Conservation (phyloP, 345 rosid species). For the Kernera saxatilis region DNA sequence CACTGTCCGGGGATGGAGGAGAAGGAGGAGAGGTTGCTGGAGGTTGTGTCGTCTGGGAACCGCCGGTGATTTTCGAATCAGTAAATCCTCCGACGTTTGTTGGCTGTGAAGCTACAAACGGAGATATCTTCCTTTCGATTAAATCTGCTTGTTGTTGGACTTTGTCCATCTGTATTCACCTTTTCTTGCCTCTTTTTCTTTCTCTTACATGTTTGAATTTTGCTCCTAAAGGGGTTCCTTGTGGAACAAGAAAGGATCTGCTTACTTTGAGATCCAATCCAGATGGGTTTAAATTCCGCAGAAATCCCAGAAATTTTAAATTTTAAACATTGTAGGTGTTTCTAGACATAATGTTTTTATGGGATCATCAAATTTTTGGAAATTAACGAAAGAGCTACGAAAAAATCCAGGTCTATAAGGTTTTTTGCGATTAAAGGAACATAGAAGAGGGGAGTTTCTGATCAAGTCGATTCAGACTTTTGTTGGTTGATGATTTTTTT, state of each 20-base stretch:
- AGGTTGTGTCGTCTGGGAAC: conserved; percentile 15
- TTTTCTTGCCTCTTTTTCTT: not conserved
- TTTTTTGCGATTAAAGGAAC: conserved; percentile 8
- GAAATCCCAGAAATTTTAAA: not conserved
- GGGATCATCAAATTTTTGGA: not conserved
- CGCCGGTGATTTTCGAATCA: conserved; percentile 7
- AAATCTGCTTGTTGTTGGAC: conserved; percentile 28
- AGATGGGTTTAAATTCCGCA: not conserved
- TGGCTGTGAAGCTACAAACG: conserved; percentile 15
- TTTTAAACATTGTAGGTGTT: not conserved
- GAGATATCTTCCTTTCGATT: conserved; percentile 21
- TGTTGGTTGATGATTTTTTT: conserved; percentile 4
- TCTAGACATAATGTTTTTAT: not conserved
- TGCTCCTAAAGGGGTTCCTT: not conserved
- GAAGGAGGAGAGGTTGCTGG: conserved; percentile 31
- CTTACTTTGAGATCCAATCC: not conserved
- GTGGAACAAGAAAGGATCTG: conserved; percentile 5
- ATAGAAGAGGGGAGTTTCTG: not conserved
- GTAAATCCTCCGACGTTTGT: conserved; percentile 12
- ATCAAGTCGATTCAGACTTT: not conserved
- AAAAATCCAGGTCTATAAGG: not conserved
- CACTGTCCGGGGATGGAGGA: conserved; percentile 15
- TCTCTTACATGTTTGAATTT: conserved; percentile 17
- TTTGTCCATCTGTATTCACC: conserved; percentile 25
- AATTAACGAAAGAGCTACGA: not conserved